phyloP scores from a whole-genome alignment of 1,284 basidiomycete species.

The Cryptococcus sp. region DNA sequence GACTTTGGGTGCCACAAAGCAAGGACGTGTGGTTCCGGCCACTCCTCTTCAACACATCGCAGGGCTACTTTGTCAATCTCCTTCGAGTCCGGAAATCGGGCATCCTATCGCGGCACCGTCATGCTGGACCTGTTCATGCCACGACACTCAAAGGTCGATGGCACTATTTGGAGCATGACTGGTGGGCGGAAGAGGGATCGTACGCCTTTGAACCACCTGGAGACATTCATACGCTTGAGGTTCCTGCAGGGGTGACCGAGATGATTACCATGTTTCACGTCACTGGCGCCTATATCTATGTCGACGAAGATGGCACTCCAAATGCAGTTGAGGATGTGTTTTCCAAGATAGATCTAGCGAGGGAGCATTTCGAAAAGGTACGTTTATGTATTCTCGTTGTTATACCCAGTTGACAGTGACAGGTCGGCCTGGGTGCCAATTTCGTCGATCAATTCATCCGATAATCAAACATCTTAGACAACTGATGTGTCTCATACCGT shows the following conservation, averaged over 20 bases:
- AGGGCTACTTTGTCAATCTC: constrained; percentile 25
- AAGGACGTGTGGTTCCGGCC: constrained; percentile 21
- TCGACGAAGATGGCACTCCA: constrained; percentile 14
- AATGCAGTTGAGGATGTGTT: constrained; percentile 22
- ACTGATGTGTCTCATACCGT: too few relatives aligned
- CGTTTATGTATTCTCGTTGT: too few relatives aligned
- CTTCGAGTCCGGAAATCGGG: constrained; percentile 20
- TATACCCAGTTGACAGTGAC: too few relatives aligned
- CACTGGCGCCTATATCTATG: constrained; percentile 21
- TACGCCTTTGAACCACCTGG: constrained; percentile 22
- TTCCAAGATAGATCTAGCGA: constrained; percentile 19
- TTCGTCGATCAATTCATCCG: constrained; percentile 22
- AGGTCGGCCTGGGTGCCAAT: constrained; percentile 13
- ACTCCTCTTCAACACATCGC: constrained; percentile 16
- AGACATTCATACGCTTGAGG: constrained; percentile 21
- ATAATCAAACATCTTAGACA: constrained; percentile 1
- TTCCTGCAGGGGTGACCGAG: constrained; percentile 20
- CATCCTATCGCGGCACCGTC: constrained; percentile 21
- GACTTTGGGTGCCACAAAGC: constrained; percentile 21
- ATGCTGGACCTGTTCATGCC: constrained; percentile 23
- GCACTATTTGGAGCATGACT: constrained; percentile 24
- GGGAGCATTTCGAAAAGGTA: constrained; percentile 18
- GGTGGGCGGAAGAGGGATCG: constrained; percentile 23
- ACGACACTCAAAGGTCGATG: constrained; percentile 17
- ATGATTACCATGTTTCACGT: constrained; percentile 27